Conservation (phyloP, 495 filamentous ascomycete genomes). For the Neurospora sublineolata region DNA sequence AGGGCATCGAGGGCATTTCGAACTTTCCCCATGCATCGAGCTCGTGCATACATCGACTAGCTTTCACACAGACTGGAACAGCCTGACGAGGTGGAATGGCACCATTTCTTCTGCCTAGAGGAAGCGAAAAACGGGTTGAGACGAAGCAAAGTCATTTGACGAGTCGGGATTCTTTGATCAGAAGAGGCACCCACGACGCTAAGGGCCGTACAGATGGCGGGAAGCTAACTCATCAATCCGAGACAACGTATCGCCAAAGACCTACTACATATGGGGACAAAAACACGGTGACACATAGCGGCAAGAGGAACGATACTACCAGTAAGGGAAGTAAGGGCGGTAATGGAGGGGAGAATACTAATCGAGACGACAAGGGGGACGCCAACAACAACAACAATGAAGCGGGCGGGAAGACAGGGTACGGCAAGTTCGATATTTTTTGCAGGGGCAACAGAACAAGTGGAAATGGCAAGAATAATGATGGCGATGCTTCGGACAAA, state of each 20-base stretch:
- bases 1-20: neutral
- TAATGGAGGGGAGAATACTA: constrained; percentile 1
- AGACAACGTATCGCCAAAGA: neutral
- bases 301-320: neutral
- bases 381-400: constrained; percentile 6
- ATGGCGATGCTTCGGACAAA: constrained; percentile 4
- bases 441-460: constrained; percentile 8
- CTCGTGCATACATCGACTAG: neutral
- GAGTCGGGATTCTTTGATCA: neutral
- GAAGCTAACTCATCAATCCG: neutral
- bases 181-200: neutral
- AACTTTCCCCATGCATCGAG: neutral
- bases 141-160: neutral
- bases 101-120: neutral
- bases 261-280: neutral
- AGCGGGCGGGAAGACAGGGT: constrained; percentile 5
- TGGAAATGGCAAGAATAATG: constrained; percentile 8
- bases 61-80: neutral
- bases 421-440: neutral
- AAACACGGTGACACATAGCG: neutral
- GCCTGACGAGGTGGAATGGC: neutral
- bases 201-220: neutral
- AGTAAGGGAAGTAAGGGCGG: neutral
- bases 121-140: neutral
- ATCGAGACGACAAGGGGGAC: constrained; percentile 3